These are phyloP conservation scores for Cicer arietinum DNA, from an alignment of 306 rosid species.

Conservation along the genomic window DNA sequence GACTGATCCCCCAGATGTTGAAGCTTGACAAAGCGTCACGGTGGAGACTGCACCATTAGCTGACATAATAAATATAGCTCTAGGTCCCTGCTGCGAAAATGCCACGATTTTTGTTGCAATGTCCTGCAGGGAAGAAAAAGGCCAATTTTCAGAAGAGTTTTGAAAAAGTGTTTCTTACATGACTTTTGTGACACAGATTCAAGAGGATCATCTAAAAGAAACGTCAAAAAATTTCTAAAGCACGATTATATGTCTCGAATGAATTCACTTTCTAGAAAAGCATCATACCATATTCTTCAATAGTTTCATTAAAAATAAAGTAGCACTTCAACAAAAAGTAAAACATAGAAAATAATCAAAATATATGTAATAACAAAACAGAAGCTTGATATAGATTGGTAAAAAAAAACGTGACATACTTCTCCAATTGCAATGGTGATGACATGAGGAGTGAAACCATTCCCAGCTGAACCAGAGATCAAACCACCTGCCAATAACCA, in stretches of 20 bases:
- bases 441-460: slow-evolving; percentile 91
- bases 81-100: slow-evolving; percentile 90
- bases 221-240: slow-evolving; percentile 4
- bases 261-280: slow-evolving; percentile 1
- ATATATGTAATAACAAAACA: not conserved
- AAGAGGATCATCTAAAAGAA: slow-evolving; percentile 19
- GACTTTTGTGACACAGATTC: not conserved
- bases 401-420: slow-evolving; percentile 53
- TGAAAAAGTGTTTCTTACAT: not conserved
- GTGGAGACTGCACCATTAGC: slow-evolving; percentile 93
- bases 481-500: slow-evolving; percentile 67
- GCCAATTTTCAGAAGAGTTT: slow-evolving; percentile 14
- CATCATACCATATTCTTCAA: not conserved
- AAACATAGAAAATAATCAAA: not conserved
- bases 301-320: not conserved
- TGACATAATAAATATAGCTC: slow-evolving; percentile 84
- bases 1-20: slow-evolving; percentile 88
- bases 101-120: slow-evolving; percentile 84
- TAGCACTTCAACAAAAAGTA: slow-evolving; percentile 24
- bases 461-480: slow-evolving; percentile 90
- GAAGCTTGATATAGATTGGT: slow-evolving; percentile 18
- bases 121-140: slow-evolving; percentile 60
- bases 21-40: slow-evolving; percentile 91
- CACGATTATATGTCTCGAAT: not conserved
- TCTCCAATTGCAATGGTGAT: slow-evolving; percentile 87